phyloP scores from a whole-genome alignment of 805 yeast genomes.

The Candida methanosorbosa region DNA sequence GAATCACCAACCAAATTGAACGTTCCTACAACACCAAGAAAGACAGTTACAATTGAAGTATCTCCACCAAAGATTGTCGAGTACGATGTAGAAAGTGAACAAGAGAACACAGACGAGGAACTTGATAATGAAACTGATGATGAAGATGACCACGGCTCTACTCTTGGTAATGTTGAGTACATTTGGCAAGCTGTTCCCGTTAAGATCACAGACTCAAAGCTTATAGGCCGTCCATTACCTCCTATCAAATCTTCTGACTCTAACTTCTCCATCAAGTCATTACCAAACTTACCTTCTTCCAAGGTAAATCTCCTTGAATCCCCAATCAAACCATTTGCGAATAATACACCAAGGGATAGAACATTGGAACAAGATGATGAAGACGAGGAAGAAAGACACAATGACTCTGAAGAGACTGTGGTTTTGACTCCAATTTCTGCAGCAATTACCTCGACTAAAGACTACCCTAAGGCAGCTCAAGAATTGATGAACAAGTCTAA shows the following conservation, averaged over 20 bases:
- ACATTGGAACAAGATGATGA: slow-evolving; percentile 5
- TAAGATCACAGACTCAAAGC: slow-evolving; percentile 5
- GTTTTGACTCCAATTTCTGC: slow-evolving; percentile 15
- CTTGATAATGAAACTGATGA: slow-evolving; percentile 2
- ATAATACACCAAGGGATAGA: slow-evolving; percentile 10
- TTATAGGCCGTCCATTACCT: slow-evolving; percentile 25
- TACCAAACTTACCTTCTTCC: slow-evolving; percentile 22
- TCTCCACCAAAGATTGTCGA: slow-evolving; percentile 30
- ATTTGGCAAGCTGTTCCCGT: slow-evolving; percentile 20
- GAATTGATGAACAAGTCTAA: slow-evolving; percentile 15
- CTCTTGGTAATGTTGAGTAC: slow-evolving; percentile 8
- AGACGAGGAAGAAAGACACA: slow-evolving; percentile 17
- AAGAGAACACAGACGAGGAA: slow-evolving; percentile 6
- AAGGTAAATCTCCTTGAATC: slow-evolving; percentile 8
- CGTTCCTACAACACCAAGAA: slow-evolving; percentile 16
- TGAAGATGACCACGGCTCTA: no score
- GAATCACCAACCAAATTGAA: slow-evolving; percentile 12
- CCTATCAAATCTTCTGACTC: slow-evolving; percentile 25
- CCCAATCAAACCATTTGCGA: slow-evolving; percentile 6
- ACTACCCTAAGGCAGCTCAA: slow-evolving; percentile 15
- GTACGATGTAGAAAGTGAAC: slow-evolving; percentile 20
- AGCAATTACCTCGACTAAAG: slow-evolving; percentile 3
- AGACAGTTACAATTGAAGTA: slow-evolving; percentile 28
- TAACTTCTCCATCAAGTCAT: slow-evolving; percentile 20
- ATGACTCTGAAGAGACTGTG: slow-evolving; percentile 22